Percentiles rank a stretch among this genome's conserved stretches.
Evolutionary conservation across 2,329 filamentous ascomycete genomes (phyloP).

Genomic region (Macrophomina phaseolina): DNA sequence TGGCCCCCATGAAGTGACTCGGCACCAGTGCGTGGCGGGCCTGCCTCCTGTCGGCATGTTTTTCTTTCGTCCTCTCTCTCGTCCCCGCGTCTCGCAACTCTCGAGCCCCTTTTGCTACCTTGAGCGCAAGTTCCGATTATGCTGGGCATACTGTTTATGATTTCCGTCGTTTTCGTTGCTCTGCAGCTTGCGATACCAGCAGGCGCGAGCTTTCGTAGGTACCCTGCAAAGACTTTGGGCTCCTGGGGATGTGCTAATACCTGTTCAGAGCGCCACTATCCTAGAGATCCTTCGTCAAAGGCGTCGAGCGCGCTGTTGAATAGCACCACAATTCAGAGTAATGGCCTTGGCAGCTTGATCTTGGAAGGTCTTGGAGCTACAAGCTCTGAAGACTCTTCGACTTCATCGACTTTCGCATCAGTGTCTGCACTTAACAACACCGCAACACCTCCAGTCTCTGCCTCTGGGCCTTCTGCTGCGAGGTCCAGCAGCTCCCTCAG

Average conservation of each 20-base stretch:
- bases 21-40: neutral
- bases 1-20: slow-evolving; percentile 23
- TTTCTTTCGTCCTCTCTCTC: neutral
- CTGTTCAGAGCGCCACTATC: slow-evolving; percentile 3
- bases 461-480: neutral
- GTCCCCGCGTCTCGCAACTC: neutral
- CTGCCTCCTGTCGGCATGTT: slow-evolving; percentile 10
- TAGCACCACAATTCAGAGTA: neutral
- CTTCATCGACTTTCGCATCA: neutral
- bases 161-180: neutral
- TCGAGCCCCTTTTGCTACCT: neutral
- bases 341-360: slow-evolving; percentile 17
- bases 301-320: neutral
- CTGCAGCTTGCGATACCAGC: neutral
- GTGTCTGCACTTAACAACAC: neutral
- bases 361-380: slow-evolving; percentile 11
- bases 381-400: neutral
- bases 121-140: neutral
- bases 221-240: neutral
- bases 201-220: slow-evolving; percentile 1
- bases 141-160: neutral
- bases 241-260: neutral
- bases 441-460: neutral
- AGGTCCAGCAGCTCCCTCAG: neutral
- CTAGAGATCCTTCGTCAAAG: neutral